Base-by-base conservation (phyloP, 768 basidiomycete genomes). In the Lactarius psammicola region DNA sequence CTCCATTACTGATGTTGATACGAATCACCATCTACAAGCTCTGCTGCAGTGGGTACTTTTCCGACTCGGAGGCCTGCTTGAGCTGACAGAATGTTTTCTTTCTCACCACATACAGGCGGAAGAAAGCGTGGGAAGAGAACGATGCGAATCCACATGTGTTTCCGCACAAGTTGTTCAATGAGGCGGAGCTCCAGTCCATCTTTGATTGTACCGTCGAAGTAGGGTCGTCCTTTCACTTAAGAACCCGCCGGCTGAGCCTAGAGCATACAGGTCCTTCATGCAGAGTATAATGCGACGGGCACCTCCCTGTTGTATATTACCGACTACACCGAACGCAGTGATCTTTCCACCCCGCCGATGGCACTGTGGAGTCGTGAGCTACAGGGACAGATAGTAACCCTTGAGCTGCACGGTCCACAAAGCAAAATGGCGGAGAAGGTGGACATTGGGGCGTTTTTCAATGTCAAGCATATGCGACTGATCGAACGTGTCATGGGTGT, bases 181-280 rank as follows among this genome's bases (percentile, higher is more conserved):
- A 65, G 31, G 68, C 44, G 31, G 56, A 63, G 6, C 60, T 49
- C 36, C 59, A 42, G n/a, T 56, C 60, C 20, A 55, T 69, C 18
- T 66, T 70, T 44, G 64, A 66, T 46, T 66, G 64, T 44, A 70
- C 68, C 8, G 69, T 69, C 44, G 69, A 70, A 64, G 69, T 70
- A 10, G 46, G 57, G 8, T 7, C 31, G n/a, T 11, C 3, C 23
- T n/a, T 57, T 9, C 4, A 18, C 3, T 18, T 2, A 36, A 40
- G 26, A 9, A 36, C 51, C 23, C 18, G n/a, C 42, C 20, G 5
- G 40, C 53, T 68, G 44, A 63, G 30, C 30, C 15, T 36, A 18
- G 40, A 26, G 31, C 11, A 11, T 40, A 30, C 23, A 70, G 69
- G 59, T 70, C 36, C 64, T 70, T 3, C 62, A 66, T 33, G 54